A percentile compares a stretch with the other conserved stretches of the same genome.
phyloP scores from a whole-genome alignment of 2,329 filamentous ascomycete species.

The Raffaelea deltoideospora region DNA sequence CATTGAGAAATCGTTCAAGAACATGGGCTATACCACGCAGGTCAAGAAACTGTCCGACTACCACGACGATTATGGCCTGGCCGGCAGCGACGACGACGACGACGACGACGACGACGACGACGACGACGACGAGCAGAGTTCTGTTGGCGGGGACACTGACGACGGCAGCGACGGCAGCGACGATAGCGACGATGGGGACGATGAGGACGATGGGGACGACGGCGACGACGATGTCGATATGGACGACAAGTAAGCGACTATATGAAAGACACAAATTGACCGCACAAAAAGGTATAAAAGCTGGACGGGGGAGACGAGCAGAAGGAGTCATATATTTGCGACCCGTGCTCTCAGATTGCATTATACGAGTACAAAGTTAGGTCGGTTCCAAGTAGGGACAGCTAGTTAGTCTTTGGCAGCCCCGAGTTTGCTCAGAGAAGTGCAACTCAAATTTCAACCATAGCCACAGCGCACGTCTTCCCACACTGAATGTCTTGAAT shows the following conservation, averaged over 20 bases:
- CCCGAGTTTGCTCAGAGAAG: too few relatives aligned
- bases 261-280: too few relatives aligned
- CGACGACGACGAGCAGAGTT: conserved; percentile 41
- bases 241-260: too few relatives aligned
- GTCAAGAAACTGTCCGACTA: conserved; percentile 63
- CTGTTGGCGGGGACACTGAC: conserved; percentile 36
- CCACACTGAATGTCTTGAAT: too few relatives aligned
- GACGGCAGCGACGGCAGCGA: conserved; percentile 33
- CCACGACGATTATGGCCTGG: conserved; percentile 78
- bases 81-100: conserved; percentile 44
- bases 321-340: too few relatives aligned
- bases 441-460: too few relatives aligned
- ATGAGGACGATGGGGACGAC: not conserved
- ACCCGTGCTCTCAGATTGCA: too few relatives aligned
- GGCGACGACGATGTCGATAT: conserved; percentile 1
- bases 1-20: conserved; percentile 59
- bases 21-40: conserved; percentile 64
- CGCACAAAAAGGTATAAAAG: not conserved
- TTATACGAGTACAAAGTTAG: too few relatives aligned
- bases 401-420: too few relatives aligned
- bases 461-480: too few relatives aligned
- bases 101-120: conserved; percentile 48
- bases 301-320: not conserved
- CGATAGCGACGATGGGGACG: conserved; percentile 9
- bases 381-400: too few relatives aligned